Conservation (phyloP, 2,329 filamentous ascomycete species). For the Leptographium procerum region DNA sequence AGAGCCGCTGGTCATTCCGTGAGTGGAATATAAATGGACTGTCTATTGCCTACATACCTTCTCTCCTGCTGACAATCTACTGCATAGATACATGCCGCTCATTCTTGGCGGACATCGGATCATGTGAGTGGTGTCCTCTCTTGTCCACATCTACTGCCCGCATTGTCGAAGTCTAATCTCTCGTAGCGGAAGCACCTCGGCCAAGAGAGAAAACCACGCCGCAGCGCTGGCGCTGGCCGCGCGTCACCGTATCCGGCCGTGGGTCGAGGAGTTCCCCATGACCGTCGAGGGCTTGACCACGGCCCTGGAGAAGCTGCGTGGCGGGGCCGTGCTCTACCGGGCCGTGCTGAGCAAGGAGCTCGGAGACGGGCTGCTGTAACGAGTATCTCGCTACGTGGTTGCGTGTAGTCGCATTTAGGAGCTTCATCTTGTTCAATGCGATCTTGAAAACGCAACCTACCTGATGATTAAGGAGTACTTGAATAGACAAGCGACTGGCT, state of each 20-base stretch:
- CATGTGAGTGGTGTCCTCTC: background rate
- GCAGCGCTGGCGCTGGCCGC: slow-evolving; percentile 50
- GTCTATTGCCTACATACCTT: background rate
- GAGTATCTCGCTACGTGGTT: background rate
- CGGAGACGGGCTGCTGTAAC: background rate
- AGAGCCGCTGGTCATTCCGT: slow-evolving; percentile 2
- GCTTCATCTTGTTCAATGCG: no score
- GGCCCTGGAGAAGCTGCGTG: slow-evolving; percentile 34
- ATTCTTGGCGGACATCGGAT: slow-evolving; percentile 33
- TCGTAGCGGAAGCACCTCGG: background rate
- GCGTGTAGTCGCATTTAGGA: background rate
- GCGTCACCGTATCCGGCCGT: slow-evolving; percentile 44
- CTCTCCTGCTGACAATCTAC: background rate
- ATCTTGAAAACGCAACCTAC: no score
- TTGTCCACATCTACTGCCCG: background rate
- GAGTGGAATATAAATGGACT: background rate
- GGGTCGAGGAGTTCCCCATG: slow-evolving; percentile 44
- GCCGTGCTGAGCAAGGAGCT: slow-evolving; percentile 25
- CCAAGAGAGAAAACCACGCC: slow-evolving; percentile 20
- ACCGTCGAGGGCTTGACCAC: slow-evolving; percentile 24
- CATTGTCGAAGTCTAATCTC: background rate
- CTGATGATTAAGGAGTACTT: no score
- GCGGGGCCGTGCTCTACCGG: slow-evolving; percentile 39
- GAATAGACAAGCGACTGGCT: no score
- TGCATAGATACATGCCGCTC: slow-evolving; percentile 22